These are phyloP conservation scores for Penicillium sp. DNA, from an alignment of 2,329 filamentous ascomycete species.

Conservation along the genomic window DNA sequence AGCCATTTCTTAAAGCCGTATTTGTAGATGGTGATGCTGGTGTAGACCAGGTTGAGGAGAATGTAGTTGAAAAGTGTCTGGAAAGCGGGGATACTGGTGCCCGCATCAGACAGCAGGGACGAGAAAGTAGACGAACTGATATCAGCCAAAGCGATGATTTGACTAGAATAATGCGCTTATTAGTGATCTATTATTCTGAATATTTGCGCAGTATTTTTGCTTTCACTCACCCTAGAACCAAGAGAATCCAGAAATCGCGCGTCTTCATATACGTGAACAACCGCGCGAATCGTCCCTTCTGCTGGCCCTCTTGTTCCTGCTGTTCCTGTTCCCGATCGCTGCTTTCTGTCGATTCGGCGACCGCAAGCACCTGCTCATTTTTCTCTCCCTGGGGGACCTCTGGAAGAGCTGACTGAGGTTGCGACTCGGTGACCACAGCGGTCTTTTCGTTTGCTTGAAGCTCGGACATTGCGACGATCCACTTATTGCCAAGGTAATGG, in stretches of 20 bases:
- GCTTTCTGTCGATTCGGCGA: constrained; percentile 5
- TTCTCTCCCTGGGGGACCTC: constrained; percentile 5
- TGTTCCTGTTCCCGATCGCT: constrained; percentile 1
- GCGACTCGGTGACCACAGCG: constrained; percentile 2
- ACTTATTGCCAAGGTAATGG: neutral
- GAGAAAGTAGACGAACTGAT: constrained; percentile 91
- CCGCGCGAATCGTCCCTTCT: neutral
- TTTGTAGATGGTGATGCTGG: constrained; percentile 70
- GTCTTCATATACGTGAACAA: constrained; percentile 13
- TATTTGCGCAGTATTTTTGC: neutral
- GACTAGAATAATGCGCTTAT: constrained; percentile 40
- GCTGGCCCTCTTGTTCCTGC: constrained; percentile 1
- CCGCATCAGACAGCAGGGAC: constrained; percentile 62
- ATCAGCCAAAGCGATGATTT: constrained; percentile 83
- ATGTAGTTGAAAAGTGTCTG: constrained; percentile 95
- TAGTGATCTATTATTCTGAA: neutral
- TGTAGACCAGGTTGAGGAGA: constrained; percentile 77
- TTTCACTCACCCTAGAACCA: constrained; percentile 10
- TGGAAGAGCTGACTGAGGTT: neutral
- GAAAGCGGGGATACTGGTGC: constrained; percentile 86
- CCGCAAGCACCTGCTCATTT: neutral
- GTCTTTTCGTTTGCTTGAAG: constrained; percentile 2
- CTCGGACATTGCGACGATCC: constrained; percentile 3
- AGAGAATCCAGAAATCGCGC: constrained; percentile 12
- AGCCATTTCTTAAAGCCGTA: constrained; percentile 72